Conservation (phyloP, 1,284 basidiomycete species). For the Jaminaea rosea region DNA sequence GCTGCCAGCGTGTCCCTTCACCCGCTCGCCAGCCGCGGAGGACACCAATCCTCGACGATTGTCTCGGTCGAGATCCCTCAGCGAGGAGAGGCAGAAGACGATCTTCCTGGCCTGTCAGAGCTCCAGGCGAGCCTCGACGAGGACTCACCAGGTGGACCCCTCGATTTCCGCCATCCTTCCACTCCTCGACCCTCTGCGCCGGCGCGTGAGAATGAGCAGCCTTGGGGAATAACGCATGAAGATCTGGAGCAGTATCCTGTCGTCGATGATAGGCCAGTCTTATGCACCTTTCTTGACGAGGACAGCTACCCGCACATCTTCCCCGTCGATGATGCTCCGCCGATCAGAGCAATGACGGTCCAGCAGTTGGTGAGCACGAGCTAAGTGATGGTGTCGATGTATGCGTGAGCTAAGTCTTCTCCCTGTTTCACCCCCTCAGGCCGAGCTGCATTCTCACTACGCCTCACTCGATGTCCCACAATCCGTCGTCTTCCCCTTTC, state of each 20-base stretch:
- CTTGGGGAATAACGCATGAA: conserved; percentile 22
- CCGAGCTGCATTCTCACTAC: conserved; percentile 25
- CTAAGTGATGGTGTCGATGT: no score
- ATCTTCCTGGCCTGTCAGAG: conserved; percentile 5
- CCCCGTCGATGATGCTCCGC: conserved; percentile 10
- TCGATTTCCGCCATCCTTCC: neutral
- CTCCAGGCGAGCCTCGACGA: conserved; percentile 2
- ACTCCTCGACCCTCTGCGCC: neutral
- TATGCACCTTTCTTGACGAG: conserved; percentile 5
- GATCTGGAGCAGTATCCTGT: conserved; percentile 27
- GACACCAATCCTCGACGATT: conserved; percentile 20
- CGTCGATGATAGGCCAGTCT: conserved; percentile 14
- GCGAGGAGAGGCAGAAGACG: neutral
- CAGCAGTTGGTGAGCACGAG: no score
- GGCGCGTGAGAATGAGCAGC: neutral
- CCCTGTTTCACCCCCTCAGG: no score
- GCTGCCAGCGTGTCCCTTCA: conserved; percentile 31
- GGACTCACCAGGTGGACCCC: conserved; percentile 13
- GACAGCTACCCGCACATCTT: conserved; percentile 6
- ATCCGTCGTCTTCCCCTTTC: conserved; percentile 38
- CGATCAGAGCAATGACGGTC: conserved; percentile 34
- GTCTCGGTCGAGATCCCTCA: conserved; percentile 18
- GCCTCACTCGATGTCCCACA: conserved; percentile 33
- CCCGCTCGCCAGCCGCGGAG: conserved; percentile 29
- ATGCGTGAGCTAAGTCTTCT: no score